Percentiles rank a stretch among this genome's conserved stretches.
These are phyloP conservation scores for Chlorophyllum brunneum DNA, from an alignment of 768 basidiomycete species.

Conservation along the genomic window DNA sequence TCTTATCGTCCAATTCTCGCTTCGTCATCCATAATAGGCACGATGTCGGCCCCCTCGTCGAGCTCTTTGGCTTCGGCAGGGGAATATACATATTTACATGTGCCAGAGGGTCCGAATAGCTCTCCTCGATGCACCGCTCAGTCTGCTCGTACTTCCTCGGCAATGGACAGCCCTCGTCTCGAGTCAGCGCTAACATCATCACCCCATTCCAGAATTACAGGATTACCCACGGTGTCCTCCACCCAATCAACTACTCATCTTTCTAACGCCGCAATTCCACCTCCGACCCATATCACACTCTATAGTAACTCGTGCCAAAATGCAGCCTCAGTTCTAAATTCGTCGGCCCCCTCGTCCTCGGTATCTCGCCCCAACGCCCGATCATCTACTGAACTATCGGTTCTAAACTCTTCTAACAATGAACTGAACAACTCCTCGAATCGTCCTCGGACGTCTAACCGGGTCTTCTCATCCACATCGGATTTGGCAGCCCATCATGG, in stretches of 20 bases:
- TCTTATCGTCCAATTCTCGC: constrained; percentile 19
- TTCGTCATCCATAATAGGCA: constrained; percentile 17
- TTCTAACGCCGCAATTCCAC: constrained; percentile 48
- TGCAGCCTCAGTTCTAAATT: constrained; percentile 43
- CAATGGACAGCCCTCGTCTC: constrained; percentile 23
- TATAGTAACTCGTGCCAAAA: constrained; percentile 41
- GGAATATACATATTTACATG: constrained; percentile 18
- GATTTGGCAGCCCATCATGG: constrained; percentile 78
- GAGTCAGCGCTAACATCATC: constrained; percentile 50
- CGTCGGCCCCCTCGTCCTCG: constrained; percentile 30
- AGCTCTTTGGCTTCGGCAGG: constrained; percentile 19
- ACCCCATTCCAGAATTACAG: constrained; percentile 49
- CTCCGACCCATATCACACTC: constrained; percentile 30
- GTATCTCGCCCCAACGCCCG: constrained; percentile 36
- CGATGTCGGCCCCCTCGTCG: constrained; percentile 20
- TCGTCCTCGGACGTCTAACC: constrained; percentile 67
- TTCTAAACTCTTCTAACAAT: constrained; percentile 54
- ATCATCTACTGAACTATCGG: constrained; percentile 49
- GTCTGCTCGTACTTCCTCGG: constrained; percentile 18
- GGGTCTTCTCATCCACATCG: constrained; percentile 60
- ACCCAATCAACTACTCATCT: constrained; percentile 21
- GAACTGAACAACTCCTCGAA: constrained; percentile 47
- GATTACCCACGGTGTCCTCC: constrained; percentile 53
- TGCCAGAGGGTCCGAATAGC: constrained; percentile 20
- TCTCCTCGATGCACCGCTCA: constrained; percentile 18